These are phyloP conservation scores for Pyropia yezoensis DNA, from an alignment of 23 red algal genomes.

Conservation along the genomic window DNA sequence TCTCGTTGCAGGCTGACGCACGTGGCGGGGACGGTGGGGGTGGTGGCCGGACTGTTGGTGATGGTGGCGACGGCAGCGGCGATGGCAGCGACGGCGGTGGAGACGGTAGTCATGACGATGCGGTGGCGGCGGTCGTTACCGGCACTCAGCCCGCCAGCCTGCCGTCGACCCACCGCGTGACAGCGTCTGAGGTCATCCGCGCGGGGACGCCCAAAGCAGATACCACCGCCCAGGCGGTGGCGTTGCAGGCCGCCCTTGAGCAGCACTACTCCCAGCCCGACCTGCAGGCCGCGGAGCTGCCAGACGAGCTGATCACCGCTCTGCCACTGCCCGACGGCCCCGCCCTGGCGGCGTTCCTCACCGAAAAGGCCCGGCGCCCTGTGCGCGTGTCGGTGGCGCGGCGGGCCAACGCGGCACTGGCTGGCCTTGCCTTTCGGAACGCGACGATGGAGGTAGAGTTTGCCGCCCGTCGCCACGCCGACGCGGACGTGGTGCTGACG, in stretches of 20 bases:
- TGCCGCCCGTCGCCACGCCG: background rate
- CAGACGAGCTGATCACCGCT: constrained; percentile 33
- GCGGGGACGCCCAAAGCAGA: background rate
- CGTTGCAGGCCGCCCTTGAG: constrained; percentile 19
- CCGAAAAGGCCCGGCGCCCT: constrained; percentile 19
- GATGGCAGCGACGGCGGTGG: too few relatives aligned
- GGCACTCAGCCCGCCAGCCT: background rate
- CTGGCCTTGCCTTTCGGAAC: constrained; percentile 17
- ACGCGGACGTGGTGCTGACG: constrained; percentile 6
- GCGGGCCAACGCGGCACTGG: background rate
- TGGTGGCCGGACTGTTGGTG: too few relatives aligned
- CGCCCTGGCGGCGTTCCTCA: constrained; percentile 19
- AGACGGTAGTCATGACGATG: too few relatives aligned
- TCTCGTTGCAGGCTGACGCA: constrained; percentile 11
- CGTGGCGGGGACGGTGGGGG: background rate
- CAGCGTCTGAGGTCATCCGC: background rate
- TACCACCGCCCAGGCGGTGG: background rate
- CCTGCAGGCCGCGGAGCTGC: constrained; percentile 16
- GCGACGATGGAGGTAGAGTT: constrained; percentile 36
- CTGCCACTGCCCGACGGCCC: background rate
- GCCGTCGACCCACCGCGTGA: background rate
- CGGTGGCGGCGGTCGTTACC: background rate
- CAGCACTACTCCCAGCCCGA: constrained; percentile 28
- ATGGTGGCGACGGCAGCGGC: too few relatives aligned
- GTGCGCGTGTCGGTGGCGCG: constrained; percentile 1